These are phyloP conservation scores for Reutealis trisperma DNA, from an alignment of 345 rosid genomes.

Conservation along the genomic window DNA sequence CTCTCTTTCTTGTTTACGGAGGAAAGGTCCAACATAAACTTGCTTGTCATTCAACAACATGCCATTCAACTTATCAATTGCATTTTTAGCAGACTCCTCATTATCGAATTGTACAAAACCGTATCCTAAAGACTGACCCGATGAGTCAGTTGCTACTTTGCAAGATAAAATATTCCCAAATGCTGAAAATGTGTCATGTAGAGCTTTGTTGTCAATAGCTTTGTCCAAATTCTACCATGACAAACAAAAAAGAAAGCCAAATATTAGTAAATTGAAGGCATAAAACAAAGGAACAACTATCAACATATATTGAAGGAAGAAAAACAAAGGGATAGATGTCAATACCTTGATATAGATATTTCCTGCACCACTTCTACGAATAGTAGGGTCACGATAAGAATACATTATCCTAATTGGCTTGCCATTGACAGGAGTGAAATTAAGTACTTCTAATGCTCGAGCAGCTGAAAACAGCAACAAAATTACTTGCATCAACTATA, in stretches of 20 bases:
- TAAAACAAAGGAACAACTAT: background rate
- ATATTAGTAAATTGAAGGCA: background rate
- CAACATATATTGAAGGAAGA: too few species aligned
- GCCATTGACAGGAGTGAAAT: slow-evolving; percentile 26
- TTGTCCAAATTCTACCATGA: slow-evolving; percentile 28
- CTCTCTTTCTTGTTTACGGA: slow-evolving; percentile 28
- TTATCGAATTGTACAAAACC: slow-evolving; percentile 30
- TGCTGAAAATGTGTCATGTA: slow-evolving; percentile 25
- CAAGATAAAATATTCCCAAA: slow-evolving; percentile 31
- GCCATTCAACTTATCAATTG: slow-evolving; percentile 31
- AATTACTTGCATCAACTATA: background rate
- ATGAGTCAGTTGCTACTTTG: slow-evolving; percentile 25
- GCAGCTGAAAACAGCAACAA: slow-evolving; percentile 18
- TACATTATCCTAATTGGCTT: slow-evolving; percentile 29
- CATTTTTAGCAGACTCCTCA: slow-evolving; percentile 27
- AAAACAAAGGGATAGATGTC: background rate
- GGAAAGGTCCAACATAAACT: slow-evolving; percentile 32
- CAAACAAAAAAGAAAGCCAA: too few species aligned
- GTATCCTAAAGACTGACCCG: slow-evolving; percentile 29
- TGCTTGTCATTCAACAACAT: slow-evolving; percentile 29
- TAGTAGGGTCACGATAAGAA: slow-evolving; percentile 28
- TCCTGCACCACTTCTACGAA: slow-evolving; percentile 29
- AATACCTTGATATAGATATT: slow-evolving; percentile 31
- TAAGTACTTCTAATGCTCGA: slow-evolving; percentile 27
- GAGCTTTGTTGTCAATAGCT: slow-evolving; percentile 28